Percentiles rank a stretch among this genome's conserved stretches.
phyloP scores from a whole-genome alignment of 2,329 filamentous ascomycete genomes.

The Pleurostoma richardsiae region DNA sequence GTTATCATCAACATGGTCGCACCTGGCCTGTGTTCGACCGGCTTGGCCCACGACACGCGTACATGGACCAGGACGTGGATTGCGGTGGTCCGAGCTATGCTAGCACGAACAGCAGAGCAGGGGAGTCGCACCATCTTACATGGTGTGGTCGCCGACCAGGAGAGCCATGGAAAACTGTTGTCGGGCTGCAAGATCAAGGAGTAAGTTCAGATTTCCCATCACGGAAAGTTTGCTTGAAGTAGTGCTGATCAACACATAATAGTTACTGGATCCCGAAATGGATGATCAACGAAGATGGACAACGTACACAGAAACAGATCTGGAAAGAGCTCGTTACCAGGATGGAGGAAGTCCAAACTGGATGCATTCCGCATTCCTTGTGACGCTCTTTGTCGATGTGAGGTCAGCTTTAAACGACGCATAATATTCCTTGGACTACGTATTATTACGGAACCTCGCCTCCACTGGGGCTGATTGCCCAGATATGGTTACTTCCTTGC shows the following conservation, averaged over 20 bases:
- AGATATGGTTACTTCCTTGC: too few relatives aligned
- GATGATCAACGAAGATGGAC: not conserved
- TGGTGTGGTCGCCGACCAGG: constrained; percentile 19
- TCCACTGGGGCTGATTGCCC: too few relatives aligned
- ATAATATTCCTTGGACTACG: too few relatives aligned
- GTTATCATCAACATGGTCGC: constrained; percentile 25
- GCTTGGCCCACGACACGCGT: not conserved
- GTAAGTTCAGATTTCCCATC: constrained; percentile 11
- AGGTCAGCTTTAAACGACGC: too few relatives aligned
- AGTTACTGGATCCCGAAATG: not conserved
- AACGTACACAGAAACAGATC: not conserved
- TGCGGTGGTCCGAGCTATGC: constrained; percentile 11
- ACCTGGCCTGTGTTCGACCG: constrained; percentile 20
- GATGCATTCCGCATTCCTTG: too few relatives aligned
- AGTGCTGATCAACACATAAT: not conserved
- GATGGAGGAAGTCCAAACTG: not conserved
- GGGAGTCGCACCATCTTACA: constrained; percentile 28
- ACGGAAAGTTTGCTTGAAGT: not conserved
- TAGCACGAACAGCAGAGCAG: constrained; percentile 39
- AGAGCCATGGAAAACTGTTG: constrained; percentile 26
- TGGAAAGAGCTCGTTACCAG: not conserved
- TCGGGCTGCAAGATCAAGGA: constrained; percentile 21
- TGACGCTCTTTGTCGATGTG: too few relatives aligned
- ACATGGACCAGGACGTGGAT: not conserved
- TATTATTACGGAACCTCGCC: too few relatives aligned